Evolutionary conservation across 2,329 filamentous ascomycete genomes (phyloP), one percentile per base, ranked within the genome.

Genomic region (Colletotrichum somersetense): DNA sequence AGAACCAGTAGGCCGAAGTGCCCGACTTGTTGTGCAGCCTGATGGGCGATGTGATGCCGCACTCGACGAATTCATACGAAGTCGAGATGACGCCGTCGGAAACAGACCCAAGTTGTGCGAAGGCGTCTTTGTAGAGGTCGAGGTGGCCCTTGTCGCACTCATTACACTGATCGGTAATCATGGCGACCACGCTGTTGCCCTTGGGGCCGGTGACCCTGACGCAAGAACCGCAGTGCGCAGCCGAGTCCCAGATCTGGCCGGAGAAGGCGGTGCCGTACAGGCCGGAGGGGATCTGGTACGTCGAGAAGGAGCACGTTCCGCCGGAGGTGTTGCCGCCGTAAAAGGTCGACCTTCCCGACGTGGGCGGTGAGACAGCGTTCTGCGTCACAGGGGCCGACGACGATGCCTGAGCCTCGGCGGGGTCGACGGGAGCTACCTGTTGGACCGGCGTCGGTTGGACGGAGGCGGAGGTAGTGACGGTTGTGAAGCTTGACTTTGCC

Each of bases 211-310:
- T 89, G 44, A 93, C 89, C 63, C 85, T 79, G 16, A 93, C 81
- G 74, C 91, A 93, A 26, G 85, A 82, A 74, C 91, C 91, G 76
- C 91, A 93, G 74, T 88, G 83, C 53, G 82, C 84, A 2, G 86
- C 84, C 64, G 78, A 80, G 62, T 85, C 79, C 91, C 91, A 93
- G 75, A 85, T 87, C 3, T 84, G 81, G 50, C 85, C 85, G 0
- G 90, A 89, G 62, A 90, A 85, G 1, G 91, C 91, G 12, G 89
- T 90, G 67, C 91, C 91, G 75, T 83, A 89, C 67, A 92, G 79
- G 16, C 83, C 83, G 14, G 85, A 82, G 8, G 91, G 90, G 35
- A 92, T 82, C 3, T 85, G 90, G 81, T 91, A 92, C 62, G 85
- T 88, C 10, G 84, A 83, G 83, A 92, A 92, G 16, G 87, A 89